These are phyloP conservation scores for Linderina pennispora DNA, from an alignment of 192 early-diverging fungal species.

Conservation along the genomic window DNA sequence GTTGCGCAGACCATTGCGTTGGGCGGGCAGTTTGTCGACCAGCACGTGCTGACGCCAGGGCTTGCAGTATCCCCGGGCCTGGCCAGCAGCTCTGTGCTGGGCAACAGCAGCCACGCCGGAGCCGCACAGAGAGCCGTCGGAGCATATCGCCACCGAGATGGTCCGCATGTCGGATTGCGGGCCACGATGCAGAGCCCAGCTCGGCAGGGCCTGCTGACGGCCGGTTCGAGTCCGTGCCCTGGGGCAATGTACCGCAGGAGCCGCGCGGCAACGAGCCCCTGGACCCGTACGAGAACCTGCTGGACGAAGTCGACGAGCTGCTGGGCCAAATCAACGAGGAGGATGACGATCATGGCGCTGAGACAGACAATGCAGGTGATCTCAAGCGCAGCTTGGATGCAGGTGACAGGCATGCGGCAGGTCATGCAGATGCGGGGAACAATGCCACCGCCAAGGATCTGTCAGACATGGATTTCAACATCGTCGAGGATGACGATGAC, in stretches of 20 bases:
- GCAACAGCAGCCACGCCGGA: neutral
- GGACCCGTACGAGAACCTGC: slow-evolving; percentile 42
- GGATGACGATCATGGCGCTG: slow-evolving; percentile 7
- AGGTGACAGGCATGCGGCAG: too few species aligned
- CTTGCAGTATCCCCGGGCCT: too few species aligned
- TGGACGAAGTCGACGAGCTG: slow-evolving; percentile 47
- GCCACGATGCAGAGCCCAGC: neutral
- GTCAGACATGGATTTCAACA: slow-evolving; percentile 23
- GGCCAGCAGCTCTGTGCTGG: slow-evolving; percentile 18
- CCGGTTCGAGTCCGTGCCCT: too few species aligned
- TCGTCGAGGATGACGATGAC: slow-evolving; percentile 28
- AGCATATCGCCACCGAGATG: neutral
- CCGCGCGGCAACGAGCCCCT: slow-evolving; percentile 13
- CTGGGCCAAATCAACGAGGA: slow-evolving; percentile 39
- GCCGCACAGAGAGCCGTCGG: neutral
- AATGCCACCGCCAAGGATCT: neutral
- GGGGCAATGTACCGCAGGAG: slow-evolving; percentile 29
- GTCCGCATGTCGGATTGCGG: neutral
- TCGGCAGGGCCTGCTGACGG: too few species aligned
- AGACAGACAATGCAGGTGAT: neutral
- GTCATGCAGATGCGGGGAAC: too few species aligned
- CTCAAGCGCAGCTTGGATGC: neutral
- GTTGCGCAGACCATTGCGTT: slow-evolving; percentile 44
- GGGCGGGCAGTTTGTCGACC: slow-evolving; percentile 45
- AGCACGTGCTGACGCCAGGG: slow-evolving; percentile 25